phyloP scores from a whole-genome alignment of 306 rosid genomes.

The Amphicarpaea edgeworthii region DNA sequence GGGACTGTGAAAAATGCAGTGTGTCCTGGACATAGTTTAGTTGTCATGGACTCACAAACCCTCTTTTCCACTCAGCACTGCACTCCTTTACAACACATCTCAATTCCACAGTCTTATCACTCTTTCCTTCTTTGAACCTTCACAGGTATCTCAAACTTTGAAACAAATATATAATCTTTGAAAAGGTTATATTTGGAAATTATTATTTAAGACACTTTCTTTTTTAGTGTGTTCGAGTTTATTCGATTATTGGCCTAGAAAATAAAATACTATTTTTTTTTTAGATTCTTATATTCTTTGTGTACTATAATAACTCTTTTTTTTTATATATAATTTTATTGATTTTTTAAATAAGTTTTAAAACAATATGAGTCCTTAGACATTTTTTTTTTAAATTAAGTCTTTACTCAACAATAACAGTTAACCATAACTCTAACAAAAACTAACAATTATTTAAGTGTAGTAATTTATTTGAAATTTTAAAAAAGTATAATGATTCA shows the following conservation, averaged over 20 bases:
- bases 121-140: background rate
- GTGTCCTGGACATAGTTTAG: background rate
- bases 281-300: too few species aligned
- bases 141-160: background rate
- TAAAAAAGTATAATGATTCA: background rate
- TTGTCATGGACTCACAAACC: background rate
- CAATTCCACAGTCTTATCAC: constrained; percentile 6
- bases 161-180: too few species aligned
- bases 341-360: too few species aligned
- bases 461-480: background rate
- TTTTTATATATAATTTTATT: background rate
- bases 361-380: too few species aligned
- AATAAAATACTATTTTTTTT: too few species aligned
- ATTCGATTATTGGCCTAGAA: too few species aligned
- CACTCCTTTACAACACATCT: constrained; percentile 18
- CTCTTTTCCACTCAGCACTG: background rate
- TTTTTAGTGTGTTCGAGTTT: too few species aligned
- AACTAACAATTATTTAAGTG: background rate
- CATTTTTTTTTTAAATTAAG: too few species aligned
- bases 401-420: too few species aligned
- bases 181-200: too few species aligned
- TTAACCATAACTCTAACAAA: background rate
- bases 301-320: background rate
- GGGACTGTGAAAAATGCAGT: constrained; percentile 8
- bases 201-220: background rate